Base-by-base conservation (phyloP, 495 filamentous ascomycete genomes). In the Extremus antarcticus region DNA sequence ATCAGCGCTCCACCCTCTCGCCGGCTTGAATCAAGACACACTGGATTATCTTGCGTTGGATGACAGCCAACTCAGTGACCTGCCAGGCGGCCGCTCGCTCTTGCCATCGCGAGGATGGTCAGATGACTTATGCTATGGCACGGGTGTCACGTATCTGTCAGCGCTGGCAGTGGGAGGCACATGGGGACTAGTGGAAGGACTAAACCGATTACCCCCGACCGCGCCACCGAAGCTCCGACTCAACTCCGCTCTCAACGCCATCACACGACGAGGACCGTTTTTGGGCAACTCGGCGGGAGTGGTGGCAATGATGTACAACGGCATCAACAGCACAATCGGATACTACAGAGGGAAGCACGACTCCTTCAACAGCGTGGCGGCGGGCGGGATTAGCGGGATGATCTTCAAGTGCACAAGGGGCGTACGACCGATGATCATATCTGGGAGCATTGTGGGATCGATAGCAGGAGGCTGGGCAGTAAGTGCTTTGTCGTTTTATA, bases 111-210 rank as follows among this genome's bases (percentile, higher is more conserved):
- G 94, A 66, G 92, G 92, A 62, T 98, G 94, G 83, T 92, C 87
- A 49, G 92, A 98, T 67, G 92, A 98, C 70, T 81, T 98, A 48
- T 97, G 92, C 72, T 98, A 98, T 67, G 94, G 94, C 63, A 90
- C 91, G 22, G 92, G 92, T 53, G 83, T 90, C 35, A 94, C 88
- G 59, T 98, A 98, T 70, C 78, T 98, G 50, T 74, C 83, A 11
- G 92, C 84, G 0, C 74, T 98, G 58, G 78, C 87, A n/a, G 50
- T 94, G 40, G 92, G 92, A 63, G 92, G 92, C 53, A 81, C 79
- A 50, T 97, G 90, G 90, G 92, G 92, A 43, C 68, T 97, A 54
- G 81, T 83, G 25, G 92, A 98, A 71, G 92, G 92, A 3, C 66
- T 97, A 52, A 79, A 78, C 61, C 83, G 83, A 69, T 85, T 83